phyloP scores from a whole-genome alignment of 345 rosid species.

The Ricinus communis region DNA sequence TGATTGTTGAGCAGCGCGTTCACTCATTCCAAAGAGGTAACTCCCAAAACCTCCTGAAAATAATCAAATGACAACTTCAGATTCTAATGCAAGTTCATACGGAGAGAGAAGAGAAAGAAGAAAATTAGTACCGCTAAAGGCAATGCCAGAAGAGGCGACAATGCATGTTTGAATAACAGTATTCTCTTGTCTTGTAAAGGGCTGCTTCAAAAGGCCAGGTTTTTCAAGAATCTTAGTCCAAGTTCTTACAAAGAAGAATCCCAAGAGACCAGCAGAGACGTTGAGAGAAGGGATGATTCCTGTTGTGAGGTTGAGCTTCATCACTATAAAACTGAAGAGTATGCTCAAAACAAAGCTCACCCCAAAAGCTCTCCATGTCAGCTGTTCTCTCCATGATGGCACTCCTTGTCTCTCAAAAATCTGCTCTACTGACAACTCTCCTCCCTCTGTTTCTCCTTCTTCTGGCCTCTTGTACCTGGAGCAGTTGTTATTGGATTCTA shows the following conservation, averaged over 20 bases:
- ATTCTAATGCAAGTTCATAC: neutral
- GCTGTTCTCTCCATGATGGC: conserved; percentile 16
- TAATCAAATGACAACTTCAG: neutral
- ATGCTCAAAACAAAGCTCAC: conserved; percentile 8
- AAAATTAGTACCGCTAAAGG: conserved; percentile 13
- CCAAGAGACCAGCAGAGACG: conserved; percentile 13
- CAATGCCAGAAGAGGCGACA: conserved; percentile 12
- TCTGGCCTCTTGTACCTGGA: neutral
- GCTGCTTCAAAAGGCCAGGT: conserved; percentile 4
- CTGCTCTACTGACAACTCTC: conserved; percentile 8
- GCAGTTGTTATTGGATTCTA: neutral
- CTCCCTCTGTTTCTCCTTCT: neutral
- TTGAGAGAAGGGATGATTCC: conserved; percentile 16
- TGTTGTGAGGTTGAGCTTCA: conserved; percentile 13
- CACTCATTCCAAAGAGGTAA: conserved; percentile 7
- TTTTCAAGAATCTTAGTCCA: conserved; percentile 13
- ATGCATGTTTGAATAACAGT: conserved; percentile 13
- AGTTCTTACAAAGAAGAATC: conserved; percentile 13
- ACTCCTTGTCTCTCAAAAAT: conserved; percentile 8
- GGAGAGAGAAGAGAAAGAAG: no score
- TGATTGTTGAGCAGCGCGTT: neutral
- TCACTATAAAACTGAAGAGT: conserved; percentile 11
- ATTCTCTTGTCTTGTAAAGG: conserved; percentile 6
- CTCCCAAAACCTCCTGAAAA: conserved; percentile 10
- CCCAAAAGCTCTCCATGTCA: conserved; percentile 5